Conservation (phyloP, 495 filamentous ascomycete genomes). For the Xylaria nigripes region DNA sequence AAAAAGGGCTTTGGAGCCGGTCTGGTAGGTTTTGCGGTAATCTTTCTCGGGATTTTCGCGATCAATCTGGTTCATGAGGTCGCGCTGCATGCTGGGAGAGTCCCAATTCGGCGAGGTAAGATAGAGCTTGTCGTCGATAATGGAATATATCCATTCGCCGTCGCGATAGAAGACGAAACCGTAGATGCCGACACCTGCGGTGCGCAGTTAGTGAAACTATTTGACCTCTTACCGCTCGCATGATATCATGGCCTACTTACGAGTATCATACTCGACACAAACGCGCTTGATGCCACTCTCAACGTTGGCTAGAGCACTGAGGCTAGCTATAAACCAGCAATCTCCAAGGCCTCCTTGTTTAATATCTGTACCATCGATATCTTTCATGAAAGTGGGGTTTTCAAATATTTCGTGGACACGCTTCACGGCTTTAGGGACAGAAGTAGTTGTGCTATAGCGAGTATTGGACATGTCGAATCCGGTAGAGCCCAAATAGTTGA, state of each 20-base stretch:
- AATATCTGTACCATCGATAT: constrained; percentile 69
- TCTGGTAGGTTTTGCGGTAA: constrained; percentile 73
- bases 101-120: constrained; percentile 79
- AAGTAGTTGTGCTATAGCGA: constrained; percentile 31
- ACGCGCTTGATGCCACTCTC: constrained; percentile 66
- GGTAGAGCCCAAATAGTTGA: constrained; percentile 38
- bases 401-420: constrained; percentile 81
- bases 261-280: constrained; percentile 68
- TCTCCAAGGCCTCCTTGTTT: constrained; percentile 77
- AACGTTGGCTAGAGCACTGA: constrained; percentile 76
- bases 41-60: constrained; percentile 61
- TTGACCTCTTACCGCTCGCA: not conserved
- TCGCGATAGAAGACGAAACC: constrained; percentile 94
- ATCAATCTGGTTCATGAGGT: constrained; percentile 50
- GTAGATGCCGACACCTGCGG: constrained; percentile 69
- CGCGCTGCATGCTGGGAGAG: constrained; percentile 44
- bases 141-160: constrained; percentile 88
- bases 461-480: constrained; percentile 36
- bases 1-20: constrained; percentile 70
- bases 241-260: constrained; percentile 15
- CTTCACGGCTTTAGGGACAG: constrained; percentile 57
- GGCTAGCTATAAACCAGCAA: constrained; percentile 88
- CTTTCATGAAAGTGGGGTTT: constrained; percentile 72
- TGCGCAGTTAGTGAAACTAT: not conserved
- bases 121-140: constrained; percentile 76